Evolutionary conservation across 305 asterid species (phyloP), one percentile per base, ranked within the genome.

Genomic region (Petunia hybrid): DNA sequence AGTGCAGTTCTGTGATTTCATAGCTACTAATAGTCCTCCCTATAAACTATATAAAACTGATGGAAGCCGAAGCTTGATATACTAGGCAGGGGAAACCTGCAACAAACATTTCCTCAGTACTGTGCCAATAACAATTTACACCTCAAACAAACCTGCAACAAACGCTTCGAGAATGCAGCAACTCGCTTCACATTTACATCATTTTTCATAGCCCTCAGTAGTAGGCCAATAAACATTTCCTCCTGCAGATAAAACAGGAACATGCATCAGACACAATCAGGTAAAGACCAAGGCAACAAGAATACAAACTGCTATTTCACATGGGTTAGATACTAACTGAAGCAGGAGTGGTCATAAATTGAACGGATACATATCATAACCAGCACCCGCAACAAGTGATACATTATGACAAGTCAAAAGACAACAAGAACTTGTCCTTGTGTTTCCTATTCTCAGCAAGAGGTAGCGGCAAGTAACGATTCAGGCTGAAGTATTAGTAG

Each of bases 161-260:
- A 87, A 65, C 98, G 98, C 91, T 95, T 95, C 6, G 98, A 80
- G 82, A 95, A 95, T 69, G 99, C 98, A 81, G 98, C 94, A 80
- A 92, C 92, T 74, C 99, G 85, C 87, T 91, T 95, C 68, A 95
- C 83, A 84, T 95, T 92, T 80, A 95, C 85, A 86, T 94, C 99
- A 87, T 90, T 94, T 91, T 95, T 95, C 99, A 95, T 94, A 22
- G 98, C 94, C 87, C 97, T 89, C 77, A 92, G 82, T 80, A 90
- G 84, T 31, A 95, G 89, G 60, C 97, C 98, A 78, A 95, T 88
- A 81, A 95, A 94, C 94, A 94, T 87, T 87, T 94, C 99, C 86
- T 95, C 99, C 99, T 95, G 92, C 67, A 85, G 48, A 67, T 81
- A 73, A 57, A 70, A 51, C 14, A 59, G 59, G 42, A 53, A 70